These are phyloP conservation scores for Colletotrichum euphorbiae DNA, from an alignment of 2,329 filamentous ascomycete genomes.

Conservation along the genomic window DNA sequence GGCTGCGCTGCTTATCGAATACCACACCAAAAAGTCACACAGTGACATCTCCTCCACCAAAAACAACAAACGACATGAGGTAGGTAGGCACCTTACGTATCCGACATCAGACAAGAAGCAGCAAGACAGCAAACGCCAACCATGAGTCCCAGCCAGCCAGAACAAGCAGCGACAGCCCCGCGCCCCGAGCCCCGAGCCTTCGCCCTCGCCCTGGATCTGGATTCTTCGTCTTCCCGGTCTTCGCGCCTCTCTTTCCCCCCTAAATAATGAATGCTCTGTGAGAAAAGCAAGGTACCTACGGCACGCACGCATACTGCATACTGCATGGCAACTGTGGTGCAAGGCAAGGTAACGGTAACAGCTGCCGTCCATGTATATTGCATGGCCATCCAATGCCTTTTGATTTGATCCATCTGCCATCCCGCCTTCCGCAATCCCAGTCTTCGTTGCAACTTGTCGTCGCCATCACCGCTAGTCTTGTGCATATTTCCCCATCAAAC, in stretches of 20 bases:
- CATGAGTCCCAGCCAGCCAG: slow-evolving; percentile 1
- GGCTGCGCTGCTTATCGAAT: neutral
- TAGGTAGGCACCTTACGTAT: too few relatives aligned
- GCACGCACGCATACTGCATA: too few relatives aligned
- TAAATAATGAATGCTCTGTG: too few relatives aligned
- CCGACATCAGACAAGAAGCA: too few relatives aligned
- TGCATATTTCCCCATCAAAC: slow-evolving; percentile 19
- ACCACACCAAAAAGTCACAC: slow-evolving; percentile 3
- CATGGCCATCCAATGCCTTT: too few relatives aligned
- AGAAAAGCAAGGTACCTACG: too few relatives aligned
- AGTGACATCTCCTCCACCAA: neutral
- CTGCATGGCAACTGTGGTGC: too few relatives aligned
- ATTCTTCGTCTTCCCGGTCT: neutral
- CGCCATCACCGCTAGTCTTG: slow-evolving; percentile 24
- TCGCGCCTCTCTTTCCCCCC: too few relatives aligned
- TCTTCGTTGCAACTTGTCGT: slow-evolving; percentile 7
- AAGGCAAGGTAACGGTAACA: neutral
- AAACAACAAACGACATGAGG: neutral
- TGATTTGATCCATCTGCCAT: slow-evolving; percentile 2
- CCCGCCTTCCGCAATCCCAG: neutral
- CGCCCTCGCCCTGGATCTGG: slow-evolving; percentile 6
- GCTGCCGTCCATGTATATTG: neutral
- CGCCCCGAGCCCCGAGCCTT: too few relatives aligned
- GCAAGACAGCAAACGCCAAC: slow-evolving; percentile 2
- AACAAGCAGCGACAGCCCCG: slow-evolving; percentile 8